Conservation (phyloP, 75 land plant genomes). For the Ceratopteris richardii region DNA sequence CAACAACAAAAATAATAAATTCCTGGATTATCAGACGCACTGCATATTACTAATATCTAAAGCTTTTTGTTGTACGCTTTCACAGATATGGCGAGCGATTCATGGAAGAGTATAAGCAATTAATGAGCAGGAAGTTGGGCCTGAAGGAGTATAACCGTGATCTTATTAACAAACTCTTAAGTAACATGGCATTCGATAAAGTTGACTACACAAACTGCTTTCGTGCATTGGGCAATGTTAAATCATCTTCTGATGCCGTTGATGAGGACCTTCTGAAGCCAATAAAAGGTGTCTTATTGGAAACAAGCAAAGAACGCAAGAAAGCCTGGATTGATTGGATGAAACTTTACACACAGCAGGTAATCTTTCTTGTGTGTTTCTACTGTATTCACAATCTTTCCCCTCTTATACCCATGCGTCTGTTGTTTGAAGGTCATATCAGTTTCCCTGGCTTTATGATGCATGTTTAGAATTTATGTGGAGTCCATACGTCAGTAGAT, state of each 20-base stretch:
- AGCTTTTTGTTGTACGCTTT: constrained; percentile 1
- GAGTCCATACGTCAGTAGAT: too few species aligned
- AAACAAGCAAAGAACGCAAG: constrained; percentile 83
- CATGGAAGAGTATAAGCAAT: constrained; percentile 87
- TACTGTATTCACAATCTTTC: not conserved
- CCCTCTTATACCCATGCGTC: not conserved
- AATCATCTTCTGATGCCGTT: constrained; percentile 42
- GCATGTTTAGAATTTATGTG: too few species aligned
- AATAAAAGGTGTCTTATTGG: constrained; percentile 70
- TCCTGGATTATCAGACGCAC: too few species aligned
- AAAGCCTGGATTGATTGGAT: constrained; percentile 90
- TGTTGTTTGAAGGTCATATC: too few species aligned
- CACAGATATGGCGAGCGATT: constrained; percentile 87
- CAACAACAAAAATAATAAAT: too few species aligned
- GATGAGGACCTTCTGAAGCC: constrained; percentile 70
- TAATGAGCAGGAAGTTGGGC: constrained; percentile 90
- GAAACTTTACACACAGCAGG: constrained; percentile 64
- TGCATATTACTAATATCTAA: too few species aligned
- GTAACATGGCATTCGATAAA: constrained; percentile 94
- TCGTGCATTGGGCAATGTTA: constrained; percentile 76
- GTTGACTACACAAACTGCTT: constrained; percentile 98
- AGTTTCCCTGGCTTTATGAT: too few species aligned
- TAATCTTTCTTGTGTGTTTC: constrained; percentile 9
- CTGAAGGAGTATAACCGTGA: constrained; percentile 77
- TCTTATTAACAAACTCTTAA: constrained; percentile 69